phyloP scores from a whole-genome alignment of 106 monocot genomes.

The Acanthochlamys bracteata region DNA sequence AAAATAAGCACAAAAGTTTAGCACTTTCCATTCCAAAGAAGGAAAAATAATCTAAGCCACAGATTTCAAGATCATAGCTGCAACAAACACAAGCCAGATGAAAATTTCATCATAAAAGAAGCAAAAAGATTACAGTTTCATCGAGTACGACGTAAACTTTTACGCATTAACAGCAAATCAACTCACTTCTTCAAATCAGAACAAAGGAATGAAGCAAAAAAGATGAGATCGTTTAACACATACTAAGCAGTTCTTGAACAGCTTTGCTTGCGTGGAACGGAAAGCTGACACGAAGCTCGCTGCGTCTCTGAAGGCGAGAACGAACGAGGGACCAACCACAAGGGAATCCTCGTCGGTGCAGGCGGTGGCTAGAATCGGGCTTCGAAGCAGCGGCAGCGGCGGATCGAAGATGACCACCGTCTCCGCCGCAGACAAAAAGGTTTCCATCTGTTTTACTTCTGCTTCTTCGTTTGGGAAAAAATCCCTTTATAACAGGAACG shows the following conservation, averaged over 20 bases:
- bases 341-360: conserved; percentile 52
- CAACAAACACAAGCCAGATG: too few species aligned
- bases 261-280: conserved; percentile 42
- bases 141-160: too few species aligned
- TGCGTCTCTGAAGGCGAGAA: conserved; percentile 65
- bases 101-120: too few species aligned
- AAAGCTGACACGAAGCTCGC: conserved; percentile 50
- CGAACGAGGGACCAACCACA: conserved; percentile 39
- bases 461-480: too few species aligned
- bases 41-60: too few species aligned
- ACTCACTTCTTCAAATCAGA: background rate
- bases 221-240: background rate
- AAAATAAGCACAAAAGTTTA: too few species aligned
- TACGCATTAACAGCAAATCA: too few species aligned
- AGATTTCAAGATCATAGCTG: too few species aligned
- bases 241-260: conserved; percentile 46
- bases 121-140: too few species aligned
- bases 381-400: conserved; percentile 60
- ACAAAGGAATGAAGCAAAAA: background rate
- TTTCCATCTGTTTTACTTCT: too few species aligned
- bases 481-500: too few species aligned
- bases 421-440: conserved; percentile 40
- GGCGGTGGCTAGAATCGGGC: conserved; percentile 33
- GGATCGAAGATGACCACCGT: conserved; percentile 69
- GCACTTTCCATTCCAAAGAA: too few species aligned